These are phyloP conservation scores for Nicotiana paniculata DNA, from an alignment of 257 asterid species.

Conservation along the genomic window DNA sequence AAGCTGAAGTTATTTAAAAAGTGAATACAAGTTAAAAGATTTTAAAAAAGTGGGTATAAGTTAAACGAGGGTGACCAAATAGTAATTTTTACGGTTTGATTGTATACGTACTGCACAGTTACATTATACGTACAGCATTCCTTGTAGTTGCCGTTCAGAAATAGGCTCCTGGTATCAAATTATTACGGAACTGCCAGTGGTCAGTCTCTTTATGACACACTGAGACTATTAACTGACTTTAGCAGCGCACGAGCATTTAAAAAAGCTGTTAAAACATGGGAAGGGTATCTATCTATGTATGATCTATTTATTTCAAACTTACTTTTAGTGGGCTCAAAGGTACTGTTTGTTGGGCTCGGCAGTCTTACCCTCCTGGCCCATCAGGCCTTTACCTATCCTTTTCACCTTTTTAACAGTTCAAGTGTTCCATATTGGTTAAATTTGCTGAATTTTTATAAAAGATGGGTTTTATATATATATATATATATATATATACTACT, in stretches of 20 bases:
- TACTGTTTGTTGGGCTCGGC: constrained; percentile 1
- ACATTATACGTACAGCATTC: too few relatives aligned
- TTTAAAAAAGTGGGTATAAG: too few relatives aligned
- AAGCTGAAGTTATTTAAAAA: too few relatives aligned
- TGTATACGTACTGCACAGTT: too few relatives aligned
- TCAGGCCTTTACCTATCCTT: neutral
- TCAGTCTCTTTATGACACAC: constrained; percentile 6
- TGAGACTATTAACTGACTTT: neutral
- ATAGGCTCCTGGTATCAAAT: neutral
- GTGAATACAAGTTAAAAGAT: too few relatives aligned
- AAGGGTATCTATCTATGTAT: neutral
- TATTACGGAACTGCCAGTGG: constrained; percentile 23
- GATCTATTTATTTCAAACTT: neutral
- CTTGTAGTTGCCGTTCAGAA: neutral
- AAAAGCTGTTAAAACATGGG: neutral
- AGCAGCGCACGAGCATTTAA: constrained; percentile 20
- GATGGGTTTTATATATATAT: too few relatives aligned
- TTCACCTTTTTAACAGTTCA: neutral
- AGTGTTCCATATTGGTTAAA: neutral
- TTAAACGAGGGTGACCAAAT: too few relatives aligned
- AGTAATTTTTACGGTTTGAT: too few relatives aligned
- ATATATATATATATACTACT: neutral
- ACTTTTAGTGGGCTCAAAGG: constrained; percentile 10
- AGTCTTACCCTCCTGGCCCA: neutral
- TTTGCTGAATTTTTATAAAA: neutral